Base-by-base conservation (phyloP, 352 stramenopile species). In the Thraustochytrium sp. region DNA sequence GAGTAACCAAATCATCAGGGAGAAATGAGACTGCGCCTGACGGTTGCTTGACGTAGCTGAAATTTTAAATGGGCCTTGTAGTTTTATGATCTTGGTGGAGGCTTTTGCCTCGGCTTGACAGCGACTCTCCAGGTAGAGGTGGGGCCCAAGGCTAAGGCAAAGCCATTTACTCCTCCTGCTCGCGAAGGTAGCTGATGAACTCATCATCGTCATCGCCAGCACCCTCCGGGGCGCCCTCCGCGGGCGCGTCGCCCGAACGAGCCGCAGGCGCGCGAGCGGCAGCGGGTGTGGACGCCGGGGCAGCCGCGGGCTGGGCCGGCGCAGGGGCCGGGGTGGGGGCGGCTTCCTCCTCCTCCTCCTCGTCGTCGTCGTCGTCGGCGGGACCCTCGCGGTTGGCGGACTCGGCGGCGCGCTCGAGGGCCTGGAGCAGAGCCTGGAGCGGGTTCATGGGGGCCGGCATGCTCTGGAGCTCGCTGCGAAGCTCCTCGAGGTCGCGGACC, bases 361-460 rank as follows among this genome's bases (percentile, higher is more conserved):
- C 26, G 40, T 44, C 59, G 59, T 21, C 0, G 8, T 11, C 59
- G 26, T 55, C 16, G n/a, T 55, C 48, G 18, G 18, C 48, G n/a
- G 16, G 16, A 55, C 40, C 59, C 8, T 72, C 59, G 34, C 40
- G 59, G 9, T 38, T 72, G 13, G 23, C 59, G 46, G 26, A 16
- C 16, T 72, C 59, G 8, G 59, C 59, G 1, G 59, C 59, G 40
- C 59, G 59, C 59, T 72, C 59, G 26, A 72, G 59, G 11, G 31
- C 31, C 26, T 72, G 59, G 26, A 72, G 46, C 9, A 72, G 36
- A 21, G 59, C 59, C 59, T 72, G 59, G 2, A 72, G 59, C 34
- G 59, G 59, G 59, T 72, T 72, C 59, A 72, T 72, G 18, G 59
- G 59, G 11, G 36, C 13, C 29, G 65, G 65, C 65, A 77, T 54